Evolutionary conservation across 2,329 filamentous ascomycete species (phyloP), one percentile per base, ranked within the genome.

Genomic region (Shiraia sp.): DNA sequence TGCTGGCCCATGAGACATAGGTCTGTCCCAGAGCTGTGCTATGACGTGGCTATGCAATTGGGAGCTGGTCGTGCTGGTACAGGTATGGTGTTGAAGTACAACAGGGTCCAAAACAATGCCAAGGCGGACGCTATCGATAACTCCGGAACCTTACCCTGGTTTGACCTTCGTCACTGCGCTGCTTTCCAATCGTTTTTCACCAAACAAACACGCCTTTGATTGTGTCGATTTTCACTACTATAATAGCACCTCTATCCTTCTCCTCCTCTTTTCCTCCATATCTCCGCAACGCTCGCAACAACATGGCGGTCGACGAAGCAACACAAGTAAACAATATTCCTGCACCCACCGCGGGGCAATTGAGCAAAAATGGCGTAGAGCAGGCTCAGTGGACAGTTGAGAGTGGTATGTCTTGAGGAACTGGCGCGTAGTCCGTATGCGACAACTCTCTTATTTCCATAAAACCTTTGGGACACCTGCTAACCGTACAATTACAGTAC

Each of bases 81-180:
- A 13, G 19, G 32, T 17, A 22, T 16, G 19, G 32, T 33, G 32
- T 33, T 33, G 19, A 22, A 22, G 19, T 22, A 22, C 19, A 22
- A 22, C 19, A 22, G 19, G 19, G 19, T 22, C 19, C 19, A 22
- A 5, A 22, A 22, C 19, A 22, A 22, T 36, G 14, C 27, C 40
- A 30, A 28, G 16, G 63, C 72, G 14, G 74, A 73, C 3, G 44
- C 71, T 12, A 69, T 65, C 47, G 44, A 51, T 51, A 48, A 30
- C 6, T 13, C n/a, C 26, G 82, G 79, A 54, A 80, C 84, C 51
- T 64, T 80, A 10, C 29, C 9, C 32, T 26, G 40, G 42, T 39
- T 36, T 39, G 45, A 37, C 36, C 17, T 26, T 31, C 25, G 38
- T 37, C 36, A 31, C 37, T 41, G 28, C 40, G 37, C 42, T 15